Evolutionary conservation across 2,329 filamentous ascomycete species (phyloP).

Genomic region (Neonectria punicea): DNA sequence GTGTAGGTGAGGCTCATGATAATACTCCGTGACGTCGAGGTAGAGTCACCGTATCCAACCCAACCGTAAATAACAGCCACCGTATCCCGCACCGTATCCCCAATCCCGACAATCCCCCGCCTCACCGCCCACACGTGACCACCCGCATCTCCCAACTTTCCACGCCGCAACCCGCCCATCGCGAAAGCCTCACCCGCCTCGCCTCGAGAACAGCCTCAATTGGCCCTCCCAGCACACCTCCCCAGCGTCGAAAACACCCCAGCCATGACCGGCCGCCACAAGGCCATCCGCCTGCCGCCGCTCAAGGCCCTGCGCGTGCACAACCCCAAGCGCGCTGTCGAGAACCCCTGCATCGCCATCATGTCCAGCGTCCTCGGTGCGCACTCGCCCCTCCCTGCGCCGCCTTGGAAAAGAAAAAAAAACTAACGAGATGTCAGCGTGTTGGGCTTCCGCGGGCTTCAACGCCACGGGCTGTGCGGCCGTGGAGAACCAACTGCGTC

Average conservation of each 20-base stretch:
- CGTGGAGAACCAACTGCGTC: conserved; percentile 69
- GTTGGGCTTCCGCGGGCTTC: conserved; percentile 85
- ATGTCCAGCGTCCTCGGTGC: conserved; percentile 69
- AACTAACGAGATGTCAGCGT: conserved; percentile 46
- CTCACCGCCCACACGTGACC: conserved; percentile 39
- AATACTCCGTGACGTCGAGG: neutral
- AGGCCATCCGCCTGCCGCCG: conserved; percentile 67
- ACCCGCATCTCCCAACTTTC: conserved; percentile 33
- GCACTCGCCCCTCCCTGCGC: conserved; percentile 28
- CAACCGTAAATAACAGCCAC: neutral
- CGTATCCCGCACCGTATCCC: neutral
- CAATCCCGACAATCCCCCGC: conserved; percentile 16
- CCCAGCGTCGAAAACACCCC: conserved; percentile 9
- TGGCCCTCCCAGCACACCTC: neutral
- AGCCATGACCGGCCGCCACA: conserved; percentile 58
- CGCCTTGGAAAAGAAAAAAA: too few relatives aligned
- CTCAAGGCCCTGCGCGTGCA: conserved; percentile 65
- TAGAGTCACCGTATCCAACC: neutral
- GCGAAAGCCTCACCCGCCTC: conserved; percentile 12
- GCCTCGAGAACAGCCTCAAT: conserved; percentile 14
- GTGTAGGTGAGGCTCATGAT: neutral
- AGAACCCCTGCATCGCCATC: conserved; percentile 65
- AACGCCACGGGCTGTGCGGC: conserved; percentile 68
- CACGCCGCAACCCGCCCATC: conserved; percentile 19
- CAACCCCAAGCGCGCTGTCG: conserved; percentile 59